These are phyloP conservation scores for Arthrobotrys pseudoclavata DNA, from an alignment of 2,329 filamentous ascomycete genomes.

Conservation along the genomic window DNA sequence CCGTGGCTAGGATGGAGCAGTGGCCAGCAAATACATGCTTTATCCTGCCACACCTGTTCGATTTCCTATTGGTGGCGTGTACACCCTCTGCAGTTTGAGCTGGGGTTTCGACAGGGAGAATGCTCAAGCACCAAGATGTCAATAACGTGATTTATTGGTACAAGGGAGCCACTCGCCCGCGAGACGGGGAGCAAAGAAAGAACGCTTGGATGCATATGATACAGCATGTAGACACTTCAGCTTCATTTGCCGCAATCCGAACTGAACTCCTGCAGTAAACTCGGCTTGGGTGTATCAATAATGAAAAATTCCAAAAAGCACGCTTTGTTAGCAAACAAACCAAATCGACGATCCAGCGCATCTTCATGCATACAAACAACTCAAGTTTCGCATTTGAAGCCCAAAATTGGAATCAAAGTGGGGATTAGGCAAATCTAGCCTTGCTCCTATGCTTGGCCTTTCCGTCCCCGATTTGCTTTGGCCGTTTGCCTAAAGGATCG, in stretches of 20 bases:
- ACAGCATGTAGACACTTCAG: conserved; percentile 4
- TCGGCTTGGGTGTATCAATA: conserved; percentile 15
- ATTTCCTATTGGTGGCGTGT: conserved; percentile 49
- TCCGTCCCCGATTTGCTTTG: conserved; percentile 50
- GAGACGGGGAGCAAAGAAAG: conserved; percentile 8
- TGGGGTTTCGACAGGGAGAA: conserved; percentile 19
- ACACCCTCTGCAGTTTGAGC: neutral
- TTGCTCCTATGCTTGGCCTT: conserved; percentile 55
- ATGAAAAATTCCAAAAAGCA: conserved; percentile 3
- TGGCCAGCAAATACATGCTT: conserved; percentile 52
- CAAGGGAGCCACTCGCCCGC: conserved; percentile 12
- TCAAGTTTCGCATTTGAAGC: neutral
- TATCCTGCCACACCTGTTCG: conserved; percentile 34
- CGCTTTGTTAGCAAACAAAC: conserved; percentile 34
- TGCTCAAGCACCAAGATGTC: conserved; percentile 18
- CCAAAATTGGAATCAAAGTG: conserved; percentile 4
- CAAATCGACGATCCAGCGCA: conserved; percentile 12
- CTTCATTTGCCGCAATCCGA: conserved; percentile 8
- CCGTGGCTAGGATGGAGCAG: conserved; percentile 48
- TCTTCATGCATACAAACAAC: conserved; percentile 15
- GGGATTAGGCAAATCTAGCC: conserved; percentile 48
- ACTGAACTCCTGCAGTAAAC: conserved; percentile 20
- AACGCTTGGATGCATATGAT: conserved; percentile 18
- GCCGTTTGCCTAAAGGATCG: conserved; percentile 38
- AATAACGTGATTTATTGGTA: conserved; percentile 50